Conservation (phyloP, 345 rosid genomes). For the Firmiana major region DNA sequence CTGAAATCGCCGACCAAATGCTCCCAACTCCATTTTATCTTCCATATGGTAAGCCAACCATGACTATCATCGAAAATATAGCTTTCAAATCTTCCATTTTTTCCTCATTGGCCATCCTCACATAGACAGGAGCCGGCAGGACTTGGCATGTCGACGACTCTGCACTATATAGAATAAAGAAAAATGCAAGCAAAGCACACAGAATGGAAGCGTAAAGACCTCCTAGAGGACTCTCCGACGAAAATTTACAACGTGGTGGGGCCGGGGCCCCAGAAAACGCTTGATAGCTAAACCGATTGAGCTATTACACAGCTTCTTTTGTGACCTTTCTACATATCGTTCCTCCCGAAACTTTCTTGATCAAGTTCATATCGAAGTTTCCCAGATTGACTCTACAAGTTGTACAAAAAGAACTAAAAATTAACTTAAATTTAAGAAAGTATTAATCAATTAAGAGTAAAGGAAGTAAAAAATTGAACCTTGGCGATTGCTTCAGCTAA, state of each 20-base stretch:
- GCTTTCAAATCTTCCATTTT: slow-evolving; percentile 12
- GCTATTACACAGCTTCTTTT: slow-evolving; percentile 23
- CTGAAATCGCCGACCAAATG: slow-evolving; percentile 36
- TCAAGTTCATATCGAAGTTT: slow-evolving; percentile 28
- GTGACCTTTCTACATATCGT: slow-evolving; percentile 28
- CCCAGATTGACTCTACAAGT: slow-evolving; percentile 40
- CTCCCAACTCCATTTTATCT: slow-evolving; percentile 27
- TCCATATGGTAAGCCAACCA: slow-evolving; percentile 16
- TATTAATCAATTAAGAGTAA: not conserved
- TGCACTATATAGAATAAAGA: slow-evolving; percentile 27
- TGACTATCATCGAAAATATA: not conserved
- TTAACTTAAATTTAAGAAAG: not conserved
- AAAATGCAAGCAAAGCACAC: slow-evolving; percentile 46
- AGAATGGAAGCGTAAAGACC: slow-evolving; percentile 34
- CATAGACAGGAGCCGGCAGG: slow-evolving; percentile 25
- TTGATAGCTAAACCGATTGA: slow-evolving; percentile 32
- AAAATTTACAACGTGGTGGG: slow-evolving; percentile 36
- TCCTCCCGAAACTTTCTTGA: slow-evolving; percentile 27
- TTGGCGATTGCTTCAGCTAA: slow-evolving; percentile 26
- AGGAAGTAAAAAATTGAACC: slow-evolving; percentile 28
- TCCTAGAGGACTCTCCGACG: slow-evolving; percentile 27
- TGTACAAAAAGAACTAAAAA: too few relatives aligned
- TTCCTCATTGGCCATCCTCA: slow-evolving; percentile 23
- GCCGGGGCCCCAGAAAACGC: slow-evolving; percentile 17
- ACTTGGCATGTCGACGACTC: slow-evolving; percentile 26